These are phyloP conservation scores for Sporothrix variecibatus DNA, from an alignment of 2,329 filamentous ascomycete species.

Conservation along the genomic window DNA sequence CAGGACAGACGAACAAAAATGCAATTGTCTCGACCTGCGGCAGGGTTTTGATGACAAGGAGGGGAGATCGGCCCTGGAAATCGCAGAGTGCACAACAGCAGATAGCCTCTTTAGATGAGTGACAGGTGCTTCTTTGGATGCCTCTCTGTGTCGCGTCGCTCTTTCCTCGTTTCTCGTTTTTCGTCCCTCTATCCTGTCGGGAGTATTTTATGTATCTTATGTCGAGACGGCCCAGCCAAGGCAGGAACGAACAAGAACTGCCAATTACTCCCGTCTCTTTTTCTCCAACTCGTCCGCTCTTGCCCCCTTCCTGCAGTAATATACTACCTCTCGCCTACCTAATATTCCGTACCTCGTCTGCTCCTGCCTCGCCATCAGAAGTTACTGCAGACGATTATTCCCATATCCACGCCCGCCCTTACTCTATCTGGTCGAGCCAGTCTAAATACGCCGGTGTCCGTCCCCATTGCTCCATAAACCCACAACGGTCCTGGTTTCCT, in stretches of 20 bases:
- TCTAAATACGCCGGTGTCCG: conserved; percentile 6
- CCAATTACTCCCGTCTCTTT: neutral
- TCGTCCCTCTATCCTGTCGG: neutral
- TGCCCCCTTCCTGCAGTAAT: conserved; percentile 2
- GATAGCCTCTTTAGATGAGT: neutral
- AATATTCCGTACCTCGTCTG: neutral
- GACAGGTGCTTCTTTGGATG: neutral
- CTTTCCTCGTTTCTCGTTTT: neutral
- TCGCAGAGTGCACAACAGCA: neutral
- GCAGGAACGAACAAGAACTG: conserved; percentile 20
- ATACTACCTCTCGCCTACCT: neutral
- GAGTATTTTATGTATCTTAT: neutral
- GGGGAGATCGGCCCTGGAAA: conserved; percentile 9
- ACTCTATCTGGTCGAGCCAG: neutral
- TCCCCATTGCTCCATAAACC: neutral
- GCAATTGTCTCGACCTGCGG: conserved; percentile 17
- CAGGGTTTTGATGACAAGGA: conserved; percentile 20
- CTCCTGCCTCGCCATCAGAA: neutral
- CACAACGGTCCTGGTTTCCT: conserved; percentile 1
- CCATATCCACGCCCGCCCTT: conserved; percentile 20
- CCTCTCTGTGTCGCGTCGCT: neutral
- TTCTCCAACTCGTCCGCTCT: conserved; percentile 5
- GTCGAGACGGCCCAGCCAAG: conserved; percentile 21
- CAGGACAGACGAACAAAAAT: conserved; percentile 7
- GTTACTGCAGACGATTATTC: neutral